A percentile compares a stretch with the other conserved stretches of the same genome.
phyloP scores from a whole-genome alignment of 1,284 basidiomycete species.

The Ceratobasidium sp. region DNA sequence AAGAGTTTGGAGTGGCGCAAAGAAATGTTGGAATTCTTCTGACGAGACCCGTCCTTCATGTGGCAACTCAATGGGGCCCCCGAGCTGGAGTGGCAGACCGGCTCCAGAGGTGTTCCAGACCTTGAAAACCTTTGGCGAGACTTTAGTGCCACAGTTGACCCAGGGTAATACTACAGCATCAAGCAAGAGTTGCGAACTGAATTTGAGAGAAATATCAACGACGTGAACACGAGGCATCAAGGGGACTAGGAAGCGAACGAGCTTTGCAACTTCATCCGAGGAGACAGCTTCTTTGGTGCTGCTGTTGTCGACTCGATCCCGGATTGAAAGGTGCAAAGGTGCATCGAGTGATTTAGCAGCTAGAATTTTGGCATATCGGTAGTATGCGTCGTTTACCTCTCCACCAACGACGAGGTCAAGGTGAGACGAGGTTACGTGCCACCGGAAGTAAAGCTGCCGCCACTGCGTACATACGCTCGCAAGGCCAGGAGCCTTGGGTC shows the following conservation, averaged over 20 bases:
- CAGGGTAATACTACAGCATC: neutral
- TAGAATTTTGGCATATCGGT: neutral
- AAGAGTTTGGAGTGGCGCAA: neutral
- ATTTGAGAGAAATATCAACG: neutral
- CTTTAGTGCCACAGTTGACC: neutral
- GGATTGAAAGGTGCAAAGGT: neutral
- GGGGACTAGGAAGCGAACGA: neutral
- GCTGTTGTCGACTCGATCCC: neutral
- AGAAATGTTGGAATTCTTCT: neutral
- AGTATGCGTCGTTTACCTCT: neutral
- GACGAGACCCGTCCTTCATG: neutral
- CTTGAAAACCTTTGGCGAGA: neutral
- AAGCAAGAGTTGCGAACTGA: neutral
- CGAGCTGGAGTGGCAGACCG: neutral
- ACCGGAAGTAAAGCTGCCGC: constrained; percentile 3
- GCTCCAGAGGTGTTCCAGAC: neutral
- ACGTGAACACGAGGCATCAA: neutral
- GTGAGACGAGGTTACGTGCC: constrained; percentile 2
- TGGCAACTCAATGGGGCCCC: neutral
- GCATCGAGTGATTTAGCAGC: neutral
- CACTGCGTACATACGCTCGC: neutral
- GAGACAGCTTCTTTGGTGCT: neutral
- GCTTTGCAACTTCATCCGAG: neutral
- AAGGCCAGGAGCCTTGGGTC: neutral
- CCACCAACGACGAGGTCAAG: constrained; percentile 6